Percentiles rank a stretch among this genome's conserved stretches.
Conservation (phyloP, 1,284 basidiomycete genomes). For the Pulveroboletus sp. region DNA sequence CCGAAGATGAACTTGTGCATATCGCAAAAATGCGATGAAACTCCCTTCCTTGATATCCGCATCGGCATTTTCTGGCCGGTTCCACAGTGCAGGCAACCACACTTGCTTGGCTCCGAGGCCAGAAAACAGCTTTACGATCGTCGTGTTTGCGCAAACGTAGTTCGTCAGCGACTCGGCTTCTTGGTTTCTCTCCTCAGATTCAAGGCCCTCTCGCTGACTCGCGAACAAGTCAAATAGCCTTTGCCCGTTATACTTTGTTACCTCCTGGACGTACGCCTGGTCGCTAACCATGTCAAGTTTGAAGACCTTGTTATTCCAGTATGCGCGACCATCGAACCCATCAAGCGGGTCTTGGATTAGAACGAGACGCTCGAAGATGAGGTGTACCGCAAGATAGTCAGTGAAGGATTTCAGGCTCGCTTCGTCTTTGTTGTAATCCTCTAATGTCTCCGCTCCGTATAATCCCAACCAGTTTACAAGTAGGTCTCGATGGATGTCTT, state of each 20-base stretch:
- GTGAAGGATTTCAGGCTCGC: slow-evolving; percentile 1
- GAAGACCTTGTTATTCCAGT: slow-evolving; percentile 10
- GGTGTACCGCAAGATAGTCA: slow-evolving; percentile 8
- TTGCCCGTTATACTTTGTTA: slow-evolving; percentile 4
- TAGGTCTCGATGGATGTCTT: slow-evolving; percentile 1
- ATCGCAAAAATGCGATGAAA: slow-evolving; percentile 9
- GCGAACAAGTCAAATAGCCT: slow-evolving; percentile 13
- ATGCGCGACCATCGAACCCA: slow-evolving; percentile 9
- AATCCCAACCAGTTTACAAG: slow-evolving; percentile 9
- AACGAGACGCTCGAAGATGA: slow-evolving; percentile 5
- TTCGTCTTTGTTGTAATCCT: neutral
- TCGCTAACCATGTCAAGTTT: slow-evolving; percentile 9
- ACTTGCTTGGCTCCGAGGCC: neutral
- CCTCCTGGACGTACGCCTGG: slow-evolving; percentile 3
- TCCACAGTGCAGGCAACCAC: slow-evolving; percentile 10
- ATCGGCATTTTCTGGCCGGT: slow-evolving; percentile 2
- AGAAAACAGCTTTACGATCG: slow-evolving; percentile 13
- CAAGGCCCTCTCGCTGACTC: slow-evolving; percentile 10
- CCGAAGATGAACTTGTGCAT: slow-evolving; percentile 9
- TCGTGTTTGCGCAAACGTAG: slow-evolving; percentile 7
- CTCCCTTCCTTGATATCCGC: slow-evolving; percentile 11
- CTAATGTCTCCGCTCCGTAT: neutral
- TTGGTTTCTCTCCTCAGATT: slow-evolving; percentile 2
- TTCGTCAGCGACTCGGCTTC: slow-evolving; percentile 10
- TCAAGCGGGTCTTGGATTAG: slow-evolving; percentile 11